Conservation (phyloP, 129 eudicot genomes). For the Tagetes erecta region DNA sequence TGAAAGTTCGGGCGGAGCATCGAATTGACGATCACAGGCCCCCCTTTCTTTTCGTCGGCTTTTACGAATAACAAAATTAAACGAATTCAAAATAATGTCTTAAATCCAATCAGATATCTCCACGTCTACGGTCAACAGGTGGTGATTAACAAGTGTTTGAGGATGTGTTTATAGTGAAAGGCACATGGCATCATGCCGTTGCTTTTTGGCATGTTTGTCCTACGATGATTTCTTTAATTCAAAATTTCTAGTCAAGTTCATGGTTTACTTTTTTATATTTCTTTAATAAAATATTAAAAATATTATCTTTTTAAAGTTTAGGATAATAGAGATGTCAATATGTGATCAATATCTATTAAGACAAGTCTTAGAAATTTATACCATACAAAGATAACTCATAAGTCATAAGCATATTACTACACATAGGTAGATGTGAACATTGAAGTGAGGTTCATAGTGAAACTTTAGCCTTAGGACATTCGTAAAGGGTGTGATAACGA, state of each 20-base stretch:
- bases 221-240: slow-evolving; percentile 9
- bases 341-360: too few species aligned
- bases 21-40: slow-evolving; percentile 24
- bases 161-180: slow-evolving; percentile 20
- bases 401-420: too few species aligned
- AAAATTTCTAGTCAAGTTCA: neutral
- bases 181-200: slow-evolving; percentile 50
- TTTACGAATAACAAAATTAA: neutral
- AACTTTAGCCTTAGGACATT: too few species aligned
- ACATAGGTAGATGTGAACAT: too few species aligned
- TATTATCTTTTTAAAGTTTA: too few species aligned
- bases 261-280: too few species aligned
- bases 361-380: too few species aligned
- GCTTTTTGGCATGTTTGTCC: slow-evolving; percentile 40
- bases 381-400: too few species aligned
- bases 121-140: slow-evolving; percentile 36
- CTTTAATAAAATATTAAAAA: too few species aligned
- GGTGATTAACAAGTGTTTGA: slow-evolving; percentile 16
- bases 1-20: slow-evolving; percentile 28
- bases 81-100: neutral
- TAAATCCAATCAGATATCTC: neutral
- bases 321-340: too few species aligned
- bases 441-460: too few species aligned
- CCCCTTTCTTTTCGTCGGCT: slow-evolving; percentile 27
- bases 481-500: too few species aligned